phyloP scores from a whole-genome alignment of 2,329 filamentous ascomycete genomes.

The Fusarium annulatum region DNA sequence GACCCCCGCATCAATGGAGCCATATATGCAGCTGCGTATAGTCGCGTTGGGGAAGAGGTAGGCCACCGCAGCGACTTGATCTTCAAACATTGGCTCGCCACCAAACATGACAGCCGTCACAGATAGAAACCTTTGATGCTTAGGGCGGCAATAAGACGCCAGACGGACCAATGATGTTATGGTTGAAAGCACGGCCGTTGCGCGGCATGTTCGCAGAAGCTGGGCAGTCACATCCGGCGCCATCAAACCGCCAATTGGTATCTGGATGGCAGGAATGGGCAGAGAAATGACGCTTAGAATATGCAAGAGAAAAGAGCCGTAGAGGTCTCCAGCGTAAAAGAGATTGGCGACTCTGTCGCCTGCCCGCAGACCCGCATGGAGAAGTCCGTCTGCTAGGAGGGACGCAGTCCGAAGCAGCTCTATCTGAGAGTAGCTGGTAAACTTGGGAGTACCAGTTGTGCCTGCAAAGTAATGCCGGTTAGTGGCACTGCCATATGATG shows the following conservation, averaged over 20 bases:
- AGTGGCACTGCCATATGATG: not conserved
- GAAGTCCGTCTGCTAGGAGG: not conserved
- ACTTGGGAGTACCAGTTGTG: not conserved
- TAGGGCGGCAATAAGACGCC: not conserved
- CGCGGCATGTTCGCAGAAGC: not conserved
- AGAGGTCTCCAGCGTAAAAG: not conserved
- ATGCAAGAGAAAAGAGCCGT: not conserved
- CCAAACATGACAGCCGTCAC: conserved; percentile 7
- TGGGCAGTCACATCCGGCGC: not conserved
- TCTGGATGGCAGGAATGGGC: not conserved
- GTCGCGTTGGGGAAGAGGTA: not conserved
- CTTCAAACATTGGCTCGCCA: not conserved
- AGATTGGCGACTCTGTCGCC: not conserved
- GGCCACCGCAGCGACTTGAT: not conserved
- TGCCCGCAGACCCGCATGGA: not conserved
- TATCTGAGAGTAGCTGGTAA: not conserved
- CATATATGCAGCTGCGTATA: conserved; percentile 1
- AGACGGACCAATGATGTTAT: not conserved
- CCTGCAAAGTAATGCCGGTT: rapidly evolving
- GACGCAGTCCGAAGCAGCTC: not conserved
- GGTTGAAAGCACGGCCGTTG: not conserved
- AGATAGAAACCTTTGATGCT: not conserved
- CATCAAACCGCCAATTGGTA: not conserved
- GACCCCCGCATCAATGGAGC: not conserved
- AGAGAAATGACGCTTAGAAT: not conserved